Percentiles rank a stretch among this genome's conserved stretches.
These are phyloP conservation scores for Cardamine resedifolia DNA, from an alignment of 345 rosid genomes.

Conservation along the genomic window DNA sequence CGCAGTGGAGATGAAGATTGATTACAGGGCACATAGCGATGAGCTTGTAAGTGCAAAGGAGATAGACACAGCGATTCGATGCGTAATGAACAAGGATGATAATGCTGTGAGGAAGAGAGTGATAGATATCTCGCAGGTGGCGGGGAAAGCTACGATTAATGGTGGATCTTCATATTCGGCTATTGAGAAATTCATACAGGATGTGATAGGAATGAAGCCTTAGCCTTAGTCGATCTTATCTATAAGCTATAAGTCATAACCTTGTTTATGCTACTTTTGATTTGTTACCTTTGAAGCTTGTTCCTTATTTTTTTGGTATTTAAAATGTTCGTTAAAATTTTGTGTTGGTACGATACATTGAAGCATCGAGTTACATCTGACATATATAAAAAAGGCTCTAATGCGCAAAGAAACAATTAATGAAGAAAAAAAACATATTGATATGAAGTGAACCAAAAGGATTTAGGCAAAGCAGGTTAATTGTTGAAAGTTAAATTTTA, in stretches of 20 bases:
- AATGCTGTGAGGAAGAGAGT: constrained; percentile 31
- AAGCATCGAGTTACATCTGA: neutral
- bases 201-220: constrained; percentile 21
- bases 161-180: constrained; percentile 41
- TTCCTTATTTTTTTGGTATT: neutral
- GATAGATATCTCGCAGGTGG: constrained; percentile 25
- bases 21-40: constrained; percentile 20
- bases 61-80: constrained; percentile 32
- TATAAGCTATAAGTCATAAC: neutral
- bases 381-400: neutral
- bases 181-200: constrained; percentile 22
- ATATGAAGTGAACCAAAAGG: neutral
- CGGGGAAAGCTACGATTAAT: constrained; percentile 9
- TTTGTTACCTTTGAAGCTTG: constrained; percentile 6
- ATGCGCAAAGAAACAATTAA: neutral
- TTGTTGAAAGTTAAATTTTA: neutral
- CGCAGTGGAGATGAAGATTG: constrained; percentile 31
- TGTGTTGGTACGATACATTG: neutral
- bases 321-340: neutral
- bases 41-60: constrained; percentile 38
- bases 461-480: neutral
- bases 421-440: too few species aligned
- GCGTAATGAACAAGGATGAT: constrained; percentile 31
- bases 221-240: neutral
- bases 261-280: neutral